phyloP scores from a whole-genome alignment of 257 asterid genomes.

The Ligustrum vulgare region DNA sequence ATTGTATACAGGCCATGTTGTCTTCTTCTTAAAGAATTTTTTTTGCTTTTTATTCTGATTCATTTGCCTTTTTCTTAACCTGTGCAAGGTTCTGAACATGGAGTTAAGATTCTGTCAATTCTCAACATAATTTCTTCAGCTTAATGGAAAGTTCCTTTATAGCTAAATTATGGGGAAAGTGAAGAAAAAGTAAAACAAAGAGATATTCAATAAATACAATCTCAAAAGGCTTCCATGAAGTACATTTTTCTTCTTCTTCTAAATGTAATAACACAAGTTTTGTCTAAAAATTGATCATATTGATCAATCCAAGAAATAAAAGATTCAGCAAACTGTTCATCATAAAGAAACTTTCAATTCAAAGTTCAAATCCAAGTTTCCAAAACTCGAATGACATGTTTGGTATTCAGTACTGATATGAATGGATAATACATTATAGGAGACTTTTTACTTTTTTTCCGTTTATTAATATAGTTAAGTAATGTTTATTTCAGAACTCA shows the following conservation, averaged over 20 bases:
- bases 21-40: conserved; percentile 39
- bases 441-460: background rate
- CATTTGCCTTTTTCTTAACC: conserved; percentile 55
- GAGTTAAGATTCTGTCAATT: background rate
- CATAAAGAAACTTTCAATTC: background rate
- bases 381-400: background rate
- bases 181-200: background rate
- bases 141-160: background rate
- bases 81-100: conserved; percentile 30
- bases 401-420: background rate
- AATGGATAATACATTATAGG: background rate
- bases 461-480: background rate
- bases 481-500: too few species aligned
- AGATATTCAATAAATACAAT: too few species aligned
- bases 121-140: background rate
- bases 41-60: conserved; percentile 54
- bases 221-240: background rate
- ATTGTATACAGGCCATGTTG: conserved; percentile 35
- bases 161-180: background rate
- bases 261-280: conserved; percentile 2
- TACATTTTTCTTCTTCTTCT: background rate
- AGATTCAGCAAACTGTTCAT: background rate
- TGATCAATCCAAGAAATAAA: background rate
- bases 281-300: background rate
- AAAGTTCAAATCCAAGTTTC: background rate